Evolutionary conservation across 2,329 filamentous ascomycete genomes (phyloP).

Genomic region (Epicoccum nigrum): DNA sequence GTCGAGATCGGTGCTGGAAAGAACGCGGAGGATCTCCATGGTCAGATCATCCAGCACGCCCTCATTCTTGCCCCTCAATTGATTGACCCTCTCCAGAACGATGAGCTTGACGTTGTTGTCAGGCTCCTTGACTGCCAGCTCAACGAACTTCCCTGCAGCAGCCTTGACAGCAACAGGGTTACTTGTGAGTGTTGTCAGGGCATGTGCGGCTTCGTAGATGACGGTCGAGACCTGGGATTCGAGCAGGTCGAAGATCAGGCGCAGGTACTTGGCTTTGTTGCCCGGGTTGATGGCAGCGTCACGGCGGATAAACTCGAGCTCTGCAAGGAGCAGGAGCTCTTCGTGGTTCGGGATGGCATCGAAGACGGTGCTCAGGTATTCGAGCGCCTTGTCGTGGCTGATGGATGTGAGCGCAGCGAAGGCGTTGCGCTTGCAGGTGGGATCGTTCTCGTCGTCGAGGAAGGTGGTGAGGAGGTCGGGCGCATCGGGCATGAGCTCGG

Average conservation of each 20-base stretch:
- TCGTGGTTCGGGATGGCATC: conserved; percentile 94
- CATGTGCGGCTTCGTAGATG: conserved; percentile 95
- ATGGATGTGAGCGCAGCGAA: conserved; percentile 91
- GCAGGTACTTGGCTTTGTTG: conserved; percentile 93
- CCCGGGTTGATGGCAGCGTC: conserved; percentile 93
- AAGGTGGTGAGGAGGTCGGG: conserved; percentile 90
- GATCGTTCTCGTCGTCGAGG: conserved; percentile 87
- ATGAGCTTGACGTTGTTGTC: conserved; percentile 99
- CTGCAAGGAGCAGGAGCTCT: conserved; percentile 88
- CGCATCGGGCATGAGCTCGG: conserved; percentile 91
- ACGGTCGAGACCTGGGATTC: conserved; percentile 94
- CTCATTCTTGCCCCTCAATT: conserved; percentile 84
- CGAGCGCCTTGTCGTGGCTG: conserved; percentile 88
- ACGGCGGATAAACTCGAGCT: conserved; percentile 96
- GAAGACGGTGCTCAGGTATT: conserved; percentile 87
- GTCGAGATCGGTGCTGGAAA: conserved; percentile 95
- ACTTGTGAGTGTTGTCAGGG: conserved; percentile 88
- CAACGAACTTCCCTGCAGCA: conserved; percentile 93
- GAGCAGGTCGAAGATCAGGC: conserved; percentile 94
- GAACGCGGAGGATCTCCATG: conserved; percentile 95
- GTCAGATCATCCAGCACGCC: conserved; percentile 90
- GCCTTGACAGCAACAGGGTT: conserved; percentile 98
- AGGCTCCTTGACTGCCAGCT: conserved; percentile 94
- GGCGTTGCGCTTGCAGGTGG: conserved; percentile 96
- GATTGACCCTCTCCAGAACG: conserved; percentile 90